Evolutionary conservation across 805 yeast genomes (phyloP).

Genomic region (Lachancea quebecensis): DNA sequence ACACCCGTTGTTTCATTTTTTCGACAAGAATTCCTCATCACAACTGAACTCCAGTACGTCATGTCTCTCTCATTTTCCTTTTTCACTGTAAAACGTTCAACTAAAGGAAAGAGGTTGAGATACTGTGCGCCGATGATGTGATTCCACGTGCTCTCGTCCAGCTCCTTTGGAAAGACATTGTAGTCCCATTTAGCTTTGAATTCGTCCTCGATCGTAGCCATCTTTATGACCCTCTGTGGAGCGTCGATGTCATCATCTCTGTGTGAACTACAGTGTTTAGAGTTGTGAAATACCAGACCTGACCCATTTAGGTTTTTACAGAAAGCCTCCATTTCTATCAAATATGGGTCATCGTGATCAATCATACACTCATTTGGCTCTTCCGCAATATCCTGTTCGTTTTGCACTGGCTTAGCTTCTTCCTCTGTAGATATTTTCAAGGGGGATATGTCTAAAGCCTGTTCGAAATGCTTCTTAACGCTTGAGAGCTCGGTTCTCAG

Average conservation of each 20-base stretch:
- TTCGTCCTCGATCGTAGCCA: not conserved
- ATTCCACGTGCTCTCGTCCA: conserved; percentile 22
- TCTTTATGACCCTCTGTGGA: not conserved
- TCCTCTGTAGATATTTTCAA: conserved; percentile 1
- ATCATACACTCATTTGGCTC: not conserved
- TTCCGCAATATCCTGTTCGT: not conserved
- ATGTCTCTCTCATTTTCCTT: conserved; percentile 65
- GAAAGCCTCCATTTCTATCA: conserved; percentile 13
- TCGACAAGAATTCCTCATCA: conserved; percentile 92
- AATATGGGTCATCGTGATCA: conserved; percentile 11
- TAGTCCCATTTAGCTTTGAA: conserved; percentile 41
- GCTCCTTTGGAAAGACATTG: conserved; percentile 32
- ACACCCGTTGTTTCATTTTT: conserved; percentile 83
- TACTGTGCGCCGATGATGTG: conserved; percentile 39
- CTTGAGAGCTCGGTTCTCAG: conserved; percentile 16
- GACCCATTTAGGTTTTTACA: not conserved
- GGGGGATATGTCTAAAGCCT: conserved; percentile 2
- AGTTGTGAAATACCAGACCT: not conserved
- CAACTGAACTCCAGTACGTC: conserved; percentile 96
- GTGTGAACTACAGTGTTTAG: not conserved
- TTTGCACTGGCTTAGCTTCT: not conserved
- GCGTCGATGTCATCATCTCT: not conserved
- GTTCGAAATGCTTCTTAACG: conserved; percentile 1
- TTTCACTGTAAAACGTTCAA: conserved; percentile 77
- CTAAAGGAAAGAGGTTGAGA: conserved; percentile 78